Evolutionary conservation across 2,329 filamentous ascomycete species (phyloP).

Genomic region (Diaporthe ilicicola): DNA sequence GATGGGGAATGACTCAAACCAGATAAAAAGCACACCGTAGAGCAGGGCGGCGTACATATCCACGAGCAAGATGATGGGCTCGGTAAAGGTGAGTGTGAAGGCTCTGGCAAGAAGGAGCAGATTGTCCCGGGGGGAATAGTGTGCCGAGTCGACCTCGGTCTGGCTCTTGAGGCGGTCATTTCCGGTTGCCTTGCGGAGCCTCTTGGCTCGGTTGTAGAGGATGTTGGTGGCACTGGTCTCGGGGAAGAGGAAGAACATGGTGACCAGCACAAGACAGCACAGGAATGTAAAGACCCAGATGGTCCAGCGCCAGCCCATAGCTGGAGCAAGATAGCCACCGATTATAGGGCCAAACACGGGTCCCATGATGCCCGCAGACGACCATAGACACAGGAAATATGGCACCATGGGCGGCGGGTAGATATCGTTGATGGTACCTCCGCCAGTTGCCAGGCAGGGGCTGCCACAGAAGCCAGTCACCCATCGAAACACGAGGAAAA

Average conservation of each 20-base stretch:
- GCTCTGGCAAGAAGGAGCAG: neutral
- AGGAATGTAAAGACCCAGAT: neutral
- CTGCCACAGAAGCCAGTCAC: constrained; percentile 11
- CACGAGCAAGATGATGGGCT: neutral
- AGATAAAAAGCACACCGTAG: neutral
- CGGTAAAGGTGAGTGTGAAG: neutral
- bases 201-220: neutral
- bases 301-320: constrained; percentile 11
- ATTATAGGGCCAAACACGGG: neutral
- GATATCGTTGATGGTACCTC: constrained; percentile 8
- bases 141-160: neutral
- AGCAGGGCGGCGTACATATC: neutral
- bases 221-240: constrained; percentile 11
- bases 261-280: neutral
- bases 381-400: neutral
- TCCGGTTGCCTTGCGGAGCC: neutral
- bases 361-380: neutral
- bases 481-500: constrained; percentile 7
- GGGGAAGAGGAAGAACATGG: constrained; percentile 9
- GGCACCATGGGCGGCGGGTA: neutral
- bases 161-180: neutral
- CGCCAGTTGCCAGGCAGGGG: neutral
- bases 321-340: neutral
- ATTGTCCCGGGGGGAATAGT: neutral
- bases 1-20: constrained; percentile 11